These are phyloP conservation scores for Neurospora africana DNA, from an alignment of 495 filamentous ascomycete species.

Conservation along the genomic window DNA sequence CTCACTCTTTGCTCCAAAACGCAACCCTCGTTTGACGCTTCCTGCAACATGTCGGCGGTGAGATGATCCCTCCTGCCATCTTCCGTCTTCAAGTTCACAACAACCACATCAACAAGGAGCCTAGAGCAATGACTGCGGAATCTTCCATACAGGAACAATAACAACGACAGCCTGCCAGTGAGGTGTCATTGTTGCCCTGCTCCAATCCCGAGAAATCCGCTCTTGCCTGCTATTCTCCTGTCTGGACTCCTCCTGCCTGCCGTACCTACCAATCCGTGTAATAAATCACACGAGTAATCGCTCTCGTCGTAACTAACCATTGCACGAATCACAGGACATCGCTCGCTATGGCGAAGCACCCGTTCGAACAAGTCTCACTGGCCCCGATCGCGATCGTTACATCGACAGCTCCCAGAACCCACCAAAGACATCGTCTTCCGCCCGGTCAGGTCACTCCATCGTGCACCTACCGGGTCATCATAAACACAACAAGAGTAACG, in stretches of 20 bases:
- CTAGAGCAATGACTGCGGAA: neutral
- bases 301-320: slow-evolving; percentile 4
- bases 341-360: slow-evolving; percentile 74
- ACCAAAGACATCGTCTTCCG: slow-evolving; percentile 41
- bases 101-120: neutral
- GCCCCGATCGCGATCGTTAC: slow-evolving; percentile 58
- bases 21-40: neutral
- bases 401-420: slow-evolving; percentile 27
- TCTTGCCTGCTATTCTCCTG: neutral
- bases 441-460: slow-evolving; percentile 41
- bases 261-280: neutral
- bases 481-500: slow-evolving; percentile 65
- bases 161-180: neutral
- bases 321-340: slow-evolving; percentile 48
- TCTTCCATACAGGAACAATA: neutral
- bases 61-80: neutral
- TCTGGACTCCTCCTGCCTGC: neutral
- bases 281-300: neutral
- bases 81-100: neutral
- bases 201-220: neutral
- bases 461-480: slow-evolving; percentile 53
- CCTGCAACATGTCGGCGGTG: neutral
- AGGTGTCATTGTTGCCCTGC: neutral
- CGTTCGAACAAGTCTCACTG: slow-evolving; percentile 60
- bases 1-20: neutral